Conservation (phyloP, 2,329 filamentous ascomycete species). For the Fusarium setosum region DNA sequence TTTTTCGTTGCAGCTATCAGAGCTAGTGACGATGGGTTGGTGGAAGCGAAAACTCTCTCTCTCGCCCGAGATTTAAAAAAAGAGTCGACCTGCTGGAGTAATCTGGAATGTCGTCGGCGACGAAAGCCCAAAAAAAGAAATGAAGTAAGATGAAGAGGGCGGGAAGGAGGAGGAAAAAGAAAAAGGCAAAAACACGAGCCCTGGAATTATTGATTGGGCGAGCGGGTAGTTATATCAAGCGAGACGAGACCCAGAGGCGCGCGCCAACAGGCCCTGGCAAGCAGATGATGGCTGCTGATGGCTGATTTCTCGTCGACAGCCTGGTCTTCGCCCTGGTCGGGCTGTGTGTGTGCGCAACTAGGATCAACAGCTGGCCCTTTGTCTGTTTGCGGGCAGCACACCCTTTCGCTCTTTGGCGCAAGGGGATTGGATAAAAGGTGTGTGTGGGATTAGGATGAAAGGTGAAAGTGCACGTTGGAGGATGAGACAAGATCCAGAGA, state of each 20-base stretch:
- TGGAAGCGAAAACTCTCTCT: slow-evolving; percentile 11
- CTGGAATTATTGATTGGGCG: slow-evolving; percentile 14
- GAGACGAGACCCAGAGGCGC: slow-evolving; percentile 24
- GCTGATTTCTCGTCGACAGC: slow-evolving; percentile 2
- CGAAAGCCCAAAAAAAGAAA: not conserved
- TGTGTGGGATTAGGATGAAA: slow-evolving; percentile 1
- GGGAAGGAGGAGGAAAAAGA: not conserved
- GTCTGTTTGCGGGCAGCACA: slow-evolving; percentile 29
- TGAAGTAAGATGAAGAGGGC: not conserved
- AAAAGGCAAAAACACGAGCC: not conserved
- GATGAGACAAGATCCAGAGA: slow-evolving; percentile 23
- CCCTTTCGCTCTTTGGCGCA: slow-evolving; percentile 30
- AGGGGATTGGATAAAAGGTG: slow-evolving; percentile 16
- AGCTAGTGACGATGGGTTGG: slow-evolving; percentile 5
- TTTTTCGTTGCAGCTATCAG: slow-evolving; percentile 11
- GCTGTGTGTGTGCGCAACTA: slow-evolving; percentile 13
- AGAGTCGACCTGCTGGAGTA: not conserved
- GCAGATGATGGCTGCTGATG: slow-evolving; percentile 21
- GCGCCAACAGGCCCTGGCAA: slow-evolving; percentile 11
- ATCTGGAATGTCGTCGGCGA: not conserved
- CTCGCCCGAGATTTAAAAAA: not conserved
- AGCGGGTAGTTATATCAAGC: slow-evolving; percentile 11
- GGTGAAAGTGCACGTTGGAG: slow-evolving; percentile 29
- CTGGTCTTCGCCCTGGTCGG: slow-evolving; percentile 9
- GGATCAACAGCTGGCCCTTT: slow-evolving; percentile 26